Evolutionary conservation across 2,329 filamentous ascomycete genomes (phyloP).

Genomic region (Bipolaris zeicola): DNA sequence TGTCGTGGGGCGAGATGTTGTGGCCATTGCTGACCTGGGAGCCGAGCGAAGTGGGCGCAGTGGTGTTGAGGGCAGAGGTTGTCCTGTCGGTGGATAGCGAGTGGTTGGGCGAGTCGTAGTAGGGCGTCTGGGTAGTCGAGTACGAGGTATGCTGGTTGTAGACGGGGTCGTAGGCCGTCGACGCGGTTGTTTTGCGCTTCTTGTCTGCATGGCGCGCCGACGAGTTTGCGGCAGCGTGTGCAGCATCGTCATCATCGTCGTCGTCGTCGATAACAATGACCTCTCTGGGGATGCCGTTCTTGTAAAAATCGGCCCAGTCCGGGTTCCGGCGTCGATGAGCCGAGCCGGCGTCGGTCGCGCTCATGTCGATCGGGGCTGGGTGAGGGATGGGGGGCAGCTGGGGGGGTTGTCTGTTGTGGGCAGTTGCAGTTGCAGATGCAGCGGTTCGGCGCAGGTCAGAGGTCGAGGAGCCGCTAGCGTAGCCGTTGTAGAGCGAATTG

Average conservation of each 20-base stretch:
- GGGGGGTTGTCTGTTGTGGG: conserved; percentile 38
- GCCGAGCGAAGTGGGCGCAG: conserved; percentile 83
- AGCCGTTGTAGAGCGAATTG: conserved; percentile 49
- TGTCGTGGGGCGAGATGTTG: conserved; percentile 67
- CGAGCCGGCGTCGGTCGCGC: conserved; percentile 20
- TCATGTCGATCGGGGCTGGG: conserved; percentile 34
- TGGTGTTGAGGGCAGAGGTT: conserved; percentile 79
- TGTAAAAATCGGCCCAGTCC: conserved; percentile 53
- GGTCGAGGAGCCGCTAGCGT: conserved; percentile 44
- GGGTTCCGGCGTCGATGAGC: conserved; percentile 38
- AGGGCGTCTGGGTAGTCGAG: conserved; percentile 75
- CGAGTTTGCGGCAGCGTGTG: conserved; percentile 49
- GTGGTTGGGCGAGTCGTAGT: conserved; percentile 69
- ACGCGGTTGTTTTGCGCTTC: conserved; percentile 71
- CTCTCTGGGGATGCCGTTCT: conserved; percentile 54
- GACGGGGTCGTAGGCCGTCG: conserved; percentile 69
- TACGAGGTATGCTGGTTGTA: conserved; percentile 74
- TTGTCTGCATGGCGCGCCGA: conserved; percentile 66
- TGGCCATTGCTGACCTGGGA: conserved; percentile 65
- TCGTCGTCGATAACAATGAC: conserved; percentile 61
- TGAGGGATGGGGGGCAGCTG: conserved; percentile 40
- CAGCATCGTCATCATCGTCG: conserved; percentile 38
- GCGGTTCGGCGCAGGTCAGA: conserved; percentile 45
- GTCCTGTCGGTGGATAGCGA: conserved; percentile 84
- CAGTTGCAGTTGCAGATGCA: conserved; percentile 24